Evolutionary conservation across 1,284 basidiomycete species (phyloP).

Genomic region (Cryptococcus jaspeensis): DNA sequence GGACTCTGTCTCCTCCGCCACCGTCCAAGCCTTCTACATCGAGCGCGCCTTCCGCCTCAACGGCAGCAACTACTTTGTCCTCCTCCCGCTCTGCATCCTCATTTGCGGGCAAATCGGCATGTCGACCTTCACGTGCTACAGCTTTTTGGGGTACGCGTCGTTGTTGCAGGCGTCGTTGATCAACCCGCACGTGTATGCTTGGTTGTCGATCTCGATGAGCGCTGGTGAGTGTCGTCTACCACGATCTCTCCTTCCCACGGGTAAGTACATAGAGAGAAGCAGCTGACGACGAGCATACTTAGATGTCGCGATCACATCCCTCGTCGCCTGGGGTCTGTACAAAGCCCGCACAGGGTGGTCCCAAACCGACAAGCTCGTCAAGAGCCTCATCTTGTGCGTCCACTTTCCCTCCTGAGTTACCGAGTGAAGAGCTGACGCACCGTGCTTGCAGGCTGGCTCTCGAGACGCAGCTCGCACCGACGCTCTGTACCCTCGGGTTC

Average conservation of each 20-base stretch:
- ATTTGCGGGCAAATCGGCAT: slow-evolving; percentile 8
- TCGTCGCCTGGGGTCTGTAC: slow-evolving; percentile 24
- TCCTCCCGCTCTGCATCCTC: slow-evolving; percentile 2
- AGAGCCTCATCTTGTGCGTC: slow-evolving; percentile 13
- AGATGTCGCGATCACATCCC: slow-evolving; percentile 13
- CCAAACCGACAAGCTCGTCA: slow-evolving; percentile 27
- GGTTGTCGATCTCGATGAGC: too few relatives aligned
- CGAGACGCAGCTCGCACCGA: slow-evolving; percentile 33
- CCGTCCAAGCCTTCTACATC: slow-evolving; percentile 16
- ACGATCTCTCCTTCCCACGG: too few relatives aligned
- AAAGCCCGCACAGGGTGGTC: slow-evolving; percentile 29
- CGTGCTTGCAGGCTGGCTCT: slow-evolving; percentile 20
- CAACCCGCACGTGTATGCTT: too few relatives aligned
- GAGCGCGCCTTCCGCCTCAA: slow-evolving; percentile 17
- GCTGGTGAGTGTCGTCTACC: too few relatives aligned
- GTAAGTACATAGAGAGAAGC: too few relatives aligned
- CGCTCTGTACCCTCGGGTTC: slow-evolving; percentile 16
- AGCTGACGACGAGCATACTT: too few relatives aligned
- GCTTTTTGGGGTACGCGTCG: too few relatives aligned
- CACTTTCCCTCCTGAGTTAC: background rate
- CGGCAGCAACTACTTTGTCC: slow-evolving; percentile 6
- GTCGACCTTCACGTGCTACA: too few relatives aligned
- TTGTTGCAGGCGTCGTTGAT: too few relatives aligned
- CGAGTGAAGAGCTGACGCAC: background rate
- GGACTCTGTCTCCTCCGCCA: background rate